phyloP scores from a whole-genome alignment of 2,329 filamentous ascomycete species.

The Penicillium hesseltinei region DNA sequence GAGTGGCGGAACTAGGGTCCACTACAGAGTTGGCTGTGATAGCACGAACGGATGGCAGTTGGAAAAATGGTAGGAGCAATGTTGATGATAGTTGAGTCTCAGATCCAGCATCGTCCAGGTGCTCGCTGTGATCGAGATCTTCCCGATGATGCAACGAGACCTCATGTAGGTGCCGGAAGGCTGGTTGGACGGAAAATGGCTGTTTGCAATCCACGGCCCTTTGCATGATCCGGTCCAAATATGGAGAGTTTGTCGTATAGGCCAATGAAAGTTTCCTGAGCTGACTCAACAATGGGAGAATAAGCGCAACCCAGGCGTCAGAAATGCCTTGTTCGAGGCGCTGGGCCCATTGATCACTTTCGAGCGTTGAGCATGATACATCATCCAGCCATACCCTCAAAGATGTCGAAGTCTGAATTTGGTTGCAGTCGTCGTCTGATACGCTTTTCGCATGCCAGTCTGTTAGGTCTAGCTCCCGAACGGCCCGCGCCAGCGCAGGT shows the following conservation, averaged over 20 bases:
- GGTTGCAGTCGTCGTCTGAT: conserved; percentile 6
- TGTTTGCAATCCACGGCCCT: conserved; percentile 19
- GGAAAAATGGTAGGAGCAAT: conserved; percentile 28
- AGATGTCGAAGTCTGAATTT: background rate
- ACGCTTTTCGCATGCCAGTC: conserved; percentile 17
- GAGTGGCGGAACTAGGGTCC: conserved; percentile 16
- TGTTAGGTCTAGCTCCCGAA: conserved; percentile 24
- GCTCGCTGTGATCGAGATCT: conserved; percentile 14
- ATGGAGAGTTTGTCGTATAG: conserved; percentile 21
- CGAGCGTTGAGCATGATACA: conserved; percentile 20
- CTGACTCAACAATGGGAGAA: conserved; percentile 27
- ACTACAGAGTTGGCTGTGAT: conserved; percentile 28
- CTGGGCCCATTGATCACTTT: conserved; percentile 23
- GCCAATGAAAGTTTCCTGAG: conserved; percentile 21
- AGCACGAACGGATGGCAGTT: conserved; percentile 23
- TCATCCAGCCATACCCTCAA: conserved; percentile 8
- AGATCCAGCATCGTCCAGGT: conserved; percentile 9
- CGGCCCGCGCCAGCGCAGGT: conserved; percentile 25
- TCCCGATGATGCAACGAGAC: conserved; percentile 25
- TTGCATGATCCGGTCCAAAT: conserved; percentile 23
- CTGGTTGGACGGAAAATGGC: conserved; percentile 16
- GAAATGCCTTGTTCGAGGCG: conserved; percentile 21
- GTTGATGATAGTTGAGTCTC: conserved; percentile 3
- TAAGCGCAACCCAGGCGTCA: conserved; percentile 31
- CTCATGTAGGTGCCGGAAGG: conserved; percentile 20